Evolutionary conservation across 345 rosid genomes (phyloP).

Genomic region (Linum tenue): DNA sequence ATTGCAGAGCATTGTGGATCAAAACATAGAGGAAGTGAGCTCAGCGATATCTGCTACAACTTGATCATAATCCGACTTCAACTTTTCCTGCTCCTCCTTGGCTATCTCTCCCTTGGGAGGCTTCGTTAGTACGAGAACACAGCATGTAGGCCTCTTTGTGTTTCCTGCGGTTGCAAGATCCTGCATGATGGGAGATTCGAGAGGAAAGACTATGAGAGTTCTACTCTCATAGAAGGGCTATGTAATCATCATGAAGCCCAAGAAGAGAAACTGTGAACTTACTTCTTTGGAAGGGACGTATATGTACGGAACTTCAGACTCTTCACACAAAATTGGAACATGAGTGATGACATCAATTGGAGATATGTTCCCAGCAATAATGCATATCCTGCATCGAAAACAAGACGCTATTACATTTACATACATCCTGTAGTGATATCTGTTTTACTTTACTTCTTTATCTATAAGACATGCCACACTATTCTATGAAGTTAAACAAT

Average conservation of each 20-base stretch:
- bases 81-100: slow-evolving; percentile 55
- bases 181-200: slow-evolving; percentile 27
- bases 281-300: slow-evolving; percentile 91
- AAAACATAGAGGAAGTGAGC: slow-evolving; percentile 44
- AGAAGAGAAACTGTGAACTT: slow-evolving; percentile 13
- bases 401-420: not conserved
- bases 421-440: too few relatives aligned
- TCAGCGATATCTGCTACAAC: slow-evolving; percentile 57
- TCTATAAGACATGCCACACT: not conserved
- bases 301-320: slow-evolving; percentile 68
- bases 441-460: too few relatives aligned
- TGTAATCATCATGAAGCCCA: not conserved
- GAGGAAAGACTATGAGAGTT: not conserved
- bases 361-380: slow-evolving; percentile 94
- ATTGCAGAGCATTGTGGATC: not conserved
- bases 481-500: too few relatives aligned
- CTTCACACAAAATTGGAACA: slow-evolving; percentile 86
- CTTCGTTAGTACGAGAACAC: slow-evolving; percentile 73
- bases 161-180: slow-evolving; percentile 92
- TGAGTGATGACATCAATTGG: slow-evolving; percentile 97
- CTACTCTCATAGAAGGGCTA: not conserved
- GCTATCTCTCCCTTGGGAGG: slow-evolving; percentile 72
- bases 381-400: slow-evolving; percentile 51
- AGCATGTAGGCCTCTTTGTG: slow-evolving; percentile 93
- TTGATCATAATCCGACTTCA: slow-evolving; percentile 52